Evolutionary conservation across 2,329 filamentous ascomycete genomes (phyloP), one percentile per base, ranked within the genome.

Genomic region (Gliomastix tumulicola): DNA sequence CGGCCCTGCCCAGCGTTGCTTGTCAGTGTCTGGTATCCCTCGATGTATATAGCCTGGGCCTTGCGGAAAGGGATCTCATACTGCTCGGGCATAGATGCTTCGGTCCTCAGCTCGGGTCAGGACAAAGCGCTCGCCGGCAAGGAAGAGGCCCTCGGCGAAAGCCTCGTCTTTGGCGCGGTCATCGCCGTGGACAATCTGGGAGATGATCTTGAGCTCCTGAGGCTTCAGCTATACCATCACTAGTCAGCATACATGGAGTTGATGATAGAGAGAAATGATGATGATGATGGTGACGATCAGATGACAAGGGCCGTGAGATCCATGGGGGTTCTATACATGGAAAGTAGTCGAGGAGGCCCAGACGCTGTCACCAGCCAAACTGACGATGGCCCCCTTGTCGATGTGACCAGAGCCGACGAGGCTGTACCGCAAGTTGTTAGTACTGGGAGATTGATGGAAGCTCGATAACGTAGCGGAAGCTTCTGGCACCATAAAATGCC

Each of bases 351-450:
- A 80, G 30, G 70, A 59, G 42, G 88, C 88, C 87, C 88, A 94
- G 51, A 78, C 73, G 58, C 82, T 88, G 65, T 85, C 84, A 52
- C 88, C 86, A 49, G 84, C 84, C 46, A 66, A 68, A 63, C 84
- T 88, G 71, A 92, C 79, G 60, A 95, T 88, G 57, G 85, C 84
- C 53, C 76, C 88, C 69, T 88, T 82, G 69, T 92, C 83, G 56
- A 94, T 65, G 59, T 89, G 82, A 55, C 81, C 81, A 52, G 74
- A 81, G 66, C 74, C 82, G 55, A 94, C 76, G 53, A 95, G 79
- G 76, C 88, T 94, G 56, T 49, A 16, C 7, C n/a, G 17, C 25
- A n/a, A 13, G 7, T 13, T 7, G 17, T 28, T 16, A 28, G 11
- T n/a, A 28, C 25, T 9, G 10, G 17, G 17, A 16, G 25, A 28